Evolutionary conservation across 2,329 filamentous ascomycete genomes (phyloP), one percentile per base, ranked within the genome.

Genomic region (Fusarium sp.): DNA sequence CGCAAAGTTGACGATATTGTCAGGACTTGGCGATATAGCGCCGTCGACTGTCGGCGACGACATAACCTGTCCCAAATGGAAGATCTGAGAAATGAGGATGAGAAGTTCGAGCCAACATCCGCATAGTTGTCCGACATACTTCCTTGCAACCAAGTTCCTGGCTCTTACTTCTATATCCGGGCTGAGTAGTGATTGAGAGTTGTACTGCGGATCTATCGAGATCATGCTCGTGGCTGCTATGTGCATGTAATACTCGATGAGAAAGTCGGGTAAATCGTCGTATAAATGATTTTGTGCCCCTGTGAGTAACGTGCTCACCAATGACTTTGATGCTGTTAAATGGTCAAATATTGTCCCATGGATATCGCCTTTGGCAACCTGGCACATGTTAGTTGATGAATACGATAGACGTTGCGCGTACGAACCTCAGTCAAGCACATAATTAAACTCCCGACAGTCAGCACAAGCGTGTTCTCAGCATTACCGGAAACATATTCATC

Each of bases 211-310:
- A 47, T 81, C 63, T 32, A 83, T 80, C 1, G 83, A 83, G 46
- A 85, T 82, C 79, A 85, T 83, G 69, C 82, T 84, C 9, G 82
- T 79, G 5, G 81, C 79, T 5, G 81, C 79, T 47, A 82, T 84
- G 72, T 85, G 83, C 62, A 82, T 80, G 63, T 84, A 85, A 41
- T 84, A 85, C 71, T 85, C 83, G 47, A 84, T 78, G 4, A 85
- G 78, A 51, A 84, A 84, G 28, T 83, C 79, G 28, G 80, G 78
- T 4, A 85, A 65, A 12, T 82, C 78, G 14, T 78, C 76, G 3
- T 78, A 77, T 5, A 80, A 67, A 5, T 79, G 74, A 0, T 74
- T 66, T 42, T 79, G 75, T 6, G 75, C 76, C 6, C 79, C 70
- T 1, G 72, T 74, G 6, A 84, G 74, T 4, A 84, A 67, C 4